phyloP scores from a whole-genome alignment of 805 yeast species.

The Pichia pseudocactophila region DNA sequence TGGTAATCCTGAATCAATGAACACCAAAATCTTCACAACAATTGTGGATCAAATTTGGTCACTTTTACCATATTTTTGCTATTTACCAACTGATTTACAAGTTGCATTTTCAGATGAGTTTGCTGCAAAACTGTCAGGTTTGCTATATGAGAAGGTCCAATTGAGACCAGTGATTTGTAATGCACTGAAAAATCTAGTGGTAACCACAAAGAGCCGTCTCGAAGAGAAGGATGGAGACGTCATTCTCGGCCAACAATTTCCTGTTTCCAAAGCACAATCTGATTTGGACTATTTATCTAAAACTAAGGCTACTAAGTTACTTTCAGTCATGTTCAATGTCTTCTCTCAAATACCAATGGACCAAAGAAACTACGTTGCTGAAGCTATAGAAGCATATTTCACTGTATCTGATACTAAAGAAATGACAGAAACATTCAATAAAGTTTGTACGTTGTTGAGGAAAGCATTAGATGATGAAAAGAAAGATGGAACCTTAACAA shows the following conservation, averaged over 20 bases:
- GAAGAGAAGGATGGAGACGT: slow-evolving; percentile 59
- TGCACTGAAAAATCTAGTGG: slow-evolving; percentile 68
- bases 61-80: slow-evolving; percentile 79
- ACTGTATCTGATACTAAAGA: slow-evolving; percentile 61
- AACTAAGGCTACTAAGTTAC: slow-evolving; percentile 57
- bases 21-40: slow-evolving; percentile 72
- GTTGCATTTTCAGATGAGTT: slow-evolving; percentile 61
- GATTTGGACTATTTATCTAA: slow-evolving; percentile 56
- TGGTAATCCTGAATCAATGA: slow-evolving; percentile 48
- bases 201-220: slow-evolving; percentile 32
- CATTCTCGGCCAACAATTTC: slow-evolving; percentile 50
- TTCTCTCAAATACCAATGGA: slow-evolving; percentile 84
- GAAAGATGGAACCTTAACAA: slow-evolving; percentile 24
- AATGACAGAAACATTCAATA: slow-evolving; percentile 67
- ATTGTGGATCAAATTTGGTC: slow-evolving; percentile 91
- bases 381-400: slow-evolving; percentile 75
- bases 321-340: slow-evolving; percentile 85
- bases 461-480: slow-evolving; percentile 59
- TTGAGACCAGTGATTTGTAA: slow-evolving; percentile 79
- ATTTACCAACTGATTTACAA: slow-evolving; percentile 68
- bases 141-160: slow-evolving; percentile 65
- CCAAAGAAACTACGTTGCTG: slow-evolving; percentile 74
- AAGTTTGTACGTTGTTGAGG: slow-evolving; percentile 73
- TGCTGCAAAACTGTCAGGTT: slow-evolving; percentile 66
- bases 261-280: slow-evolving; percentile 43